A percentile compares a stretch with the other conserved stretches of the same genome.
Conservation (phyloP, 83 land plant genomes). For the Diphasiastrum complanatum region DNA sequence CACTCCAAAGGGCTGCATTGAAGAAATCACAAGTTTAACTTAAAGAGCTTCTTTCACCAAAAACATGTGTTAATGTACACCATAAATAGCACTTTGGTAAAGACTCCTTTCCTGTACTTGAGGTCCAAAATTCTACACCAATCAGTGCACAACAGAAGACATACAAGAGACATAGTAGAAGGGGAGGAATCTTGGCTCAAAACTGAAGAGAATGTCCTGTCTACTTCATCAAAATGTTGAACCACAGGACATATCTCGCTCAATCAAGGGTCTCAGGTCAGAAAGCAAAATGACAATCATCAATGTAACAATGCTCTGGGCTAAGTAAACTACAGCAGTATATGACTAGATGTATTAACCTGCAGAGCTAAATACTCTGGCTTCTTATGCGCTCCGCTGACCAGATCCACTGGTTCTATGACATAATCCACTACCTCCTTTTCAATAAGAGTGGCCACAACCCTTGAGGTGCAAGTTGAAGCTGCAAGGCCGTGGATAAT, state of each 20-base stretch:
- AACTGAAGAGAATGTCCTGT: neutral
- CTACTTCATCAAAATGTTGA: neutral
- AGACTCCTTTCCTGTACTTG: neutral
- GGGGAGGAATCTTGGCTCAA: neutral
- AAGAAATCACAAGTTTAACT: neutral
- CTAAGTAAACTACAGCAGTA: neutral
- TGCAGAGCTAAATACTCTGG: conserved; percentile 38
- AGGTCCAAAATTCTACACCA: no score
- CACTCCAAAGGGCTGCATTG: conserved; percentile 19
- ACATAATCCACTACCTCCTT: conserved; percentile 44
- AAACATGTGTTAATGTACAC: no score
- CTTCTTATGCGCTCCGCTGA: conserved; percentile 33
- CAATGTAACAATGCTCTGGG: neutral
- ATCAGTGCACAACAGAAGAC: neutral
- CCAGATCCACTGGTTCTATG: conserved; percentile 34
- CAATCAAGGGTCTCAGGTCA: neutral
- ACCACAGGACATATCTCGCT: no score
- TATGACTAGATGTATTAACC: conserved; percentile 6
- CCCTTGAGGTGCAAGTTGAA: conserved; percentile 40
- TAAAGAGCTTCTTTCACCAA: no score
- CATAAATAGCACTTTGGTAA: neutral
- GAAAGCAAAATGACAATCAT: neutral
- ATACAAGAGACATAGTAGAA: neutral
- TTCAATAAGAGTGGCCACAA: conserved; percentile 35
- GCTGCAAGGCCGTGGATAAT: conserved; percentile 40